Evolutionary conservation across 2,329 filamentous ascomycete genomes (phyloP).

Genomic region (Alternaria arborescens): DNA sequence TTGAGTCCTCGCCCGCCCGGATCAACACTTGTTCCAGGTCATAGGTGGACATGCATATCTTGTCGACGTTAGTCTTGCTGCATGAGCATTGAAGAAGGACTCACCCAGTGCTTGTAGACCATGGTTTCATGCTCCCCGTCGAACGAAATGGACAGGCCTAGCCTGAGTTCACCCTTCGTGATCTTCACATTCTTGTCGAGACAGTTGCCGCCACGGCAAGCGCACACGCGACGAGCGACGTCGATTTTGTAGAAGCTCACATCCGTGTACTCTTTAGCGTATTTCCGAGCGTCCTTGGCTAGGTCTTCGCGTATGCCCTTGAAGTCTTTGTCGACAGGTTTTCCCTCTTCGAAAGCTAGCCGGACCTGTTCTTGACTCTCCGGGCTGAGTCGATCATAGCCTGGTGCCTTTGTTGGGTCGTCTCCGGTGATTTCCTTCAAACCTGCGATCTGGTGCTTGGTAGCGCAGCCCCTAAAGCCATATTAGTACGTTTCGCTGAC

Average conservation of each 20-base stretch:
- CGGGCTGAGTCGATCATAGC: slow-evolving; percentile 75
- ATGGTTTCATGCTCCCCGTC: slow-evolving; percentile 64
- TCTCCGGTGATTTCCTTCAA: slow-evolving; percentile 65
- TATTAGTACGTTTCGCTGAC: not conserved
- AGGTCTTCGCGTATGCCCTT: slow-evolving; percentile 71
- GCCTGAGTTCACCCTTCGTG: slow-evolving; percentile 78
- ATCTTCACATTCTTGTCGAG: slow-evolving; percentile 75
- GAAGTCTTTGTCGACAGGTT: slow-evolving; percentile 83
- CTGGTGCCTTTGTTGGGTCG: slow-evolving; percentile 74
- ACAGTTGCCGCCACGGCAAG: slow-evolving; percentile 76
- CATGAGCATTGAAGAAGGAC: not conserved
- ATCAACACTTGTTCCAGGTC: slow-evolving; percentile 71
- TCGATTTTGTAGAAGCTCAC: slow-evolving; percentile 29
- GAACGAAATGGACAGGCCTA: slow-evolving; percentile 62
- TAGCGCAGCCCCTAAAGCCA: slow-evolving; percentile 78
- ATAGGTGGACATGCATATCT: slow-evolving; percentile 78
- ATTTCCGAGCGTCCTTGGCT: slow-evolving; percentile 6
- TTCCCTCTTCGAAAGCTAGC: slow-evolving; percentile 74
- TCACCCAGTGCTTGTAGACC: slow-evolving; percentile 80
- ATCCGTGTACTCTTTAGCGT: slow-evolving; percentile 20
- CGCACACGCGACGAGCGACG: slow-evolving; percentile 56
- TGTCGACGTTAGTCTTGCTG: not conserved
- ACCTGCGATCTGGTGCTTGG: slow-evolving; percentile 74
- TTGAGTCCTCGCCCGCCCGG: slow-evolving; percentile 62
- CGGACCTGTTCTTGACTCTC: slow-evolving; percentile 77